A percentile compares a stretch with the other conserved stretches of the same genome.
Conservation (phyloP, 306 rosid species). For the Rosa lucieae region DNA sequence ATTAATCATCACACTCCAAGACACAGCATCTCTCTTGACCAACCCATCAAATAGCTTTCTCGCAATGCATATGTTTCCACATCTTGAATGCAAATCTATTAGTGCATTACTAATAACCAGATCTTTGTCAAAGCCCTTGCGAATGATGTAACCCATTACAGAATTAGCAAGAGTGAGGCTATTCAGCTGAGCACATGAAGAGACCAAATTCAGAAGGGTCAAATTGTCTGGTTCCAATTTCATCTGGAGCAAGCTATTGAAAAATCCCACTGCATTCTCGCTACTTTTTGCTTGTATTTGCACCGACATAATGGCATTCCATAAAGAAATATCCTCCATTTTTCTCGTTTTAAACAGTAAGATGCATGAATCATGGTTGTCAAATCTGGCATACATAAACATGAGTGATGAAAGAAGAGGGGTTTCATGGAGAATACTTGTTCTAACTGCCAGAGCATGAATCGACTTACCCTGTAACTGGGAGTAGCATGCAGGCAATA, state of each 20-base stretch:
- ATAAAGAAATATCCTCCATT: slow-evolving; percentile 30
- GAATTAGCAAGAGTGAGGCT: slow-evolving; percentile 21
- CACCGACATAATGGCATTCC: slow-evolving; percentile 36
- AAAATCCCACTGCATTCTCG: slow-evolving; percentile 15
- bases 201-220: slow-evolving; percentile 29
- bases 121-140: slow-evolving; percentile 30
- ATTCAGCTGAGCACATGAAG: slow-evolving; percentile 29
- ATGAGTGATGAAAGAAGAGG: slow-evolving; percentile 33
- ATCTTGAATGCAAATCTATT: slow-evolving; percentile 32
- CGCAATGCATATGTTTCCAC: slow-evolving; percentile 29
- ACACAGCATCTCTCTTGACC: slow-evolving; percentile 22
- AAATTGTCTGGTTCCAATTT: slow-evolving; percentile 34
- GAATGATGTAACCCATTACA: slow-evolving; percentile 11
- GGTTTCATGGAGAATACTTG: slow-evolving; percentile 17
- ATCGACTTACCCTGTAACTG: slow-evolving; percentile 37
- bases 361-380: slow-evolving; percentile 10
- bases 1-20: slow-evolving; percentile 40
- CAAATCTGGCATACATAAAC: slow-evolving; percentile 39
- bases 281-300: slow-evolving; percentile 19
- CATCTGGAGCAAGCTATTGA: slow-evolving; percentile 23
- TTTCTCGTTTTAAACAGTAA: slow-evolving; percentile 24
- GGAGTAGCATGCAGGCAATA: slow-evolving; percentile 34
- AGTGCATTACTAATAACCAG: slow-evolving; percentile 26
- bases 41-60: slow-evolving; percentile 31
- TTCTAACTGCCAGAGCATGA: slow-evolving; percentile 27